phyloP scores from a whole-genome alignment of 2,329 filamentous ascomycete genomes.

The Fusarium verrucosum region DNA sequence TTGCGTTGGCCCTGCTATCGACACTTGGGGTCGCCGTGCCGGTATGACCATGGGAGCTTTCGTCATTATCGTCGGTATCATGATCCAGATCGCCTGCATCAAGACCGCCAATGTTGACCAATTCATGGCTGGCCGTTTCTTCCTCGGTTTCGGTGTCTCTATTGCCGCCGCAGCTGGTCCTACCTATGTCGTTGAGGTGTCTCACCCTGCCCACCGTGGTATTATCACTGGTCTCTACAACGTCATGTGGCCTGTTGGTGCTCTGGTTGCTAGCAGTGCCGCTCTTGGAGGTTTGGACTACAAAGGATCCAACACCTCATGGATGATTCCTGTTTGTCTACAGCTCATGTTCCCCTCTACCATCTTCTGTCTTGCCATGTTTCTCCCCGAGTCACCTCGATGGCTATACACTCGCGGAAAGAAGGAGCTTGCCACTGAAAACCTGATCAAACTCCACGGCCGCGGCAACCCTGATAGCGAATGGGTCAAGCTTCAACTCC shows the following conservation, averaged over 20 bases:
- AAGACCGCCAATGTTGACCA: conserved; percentile 45
- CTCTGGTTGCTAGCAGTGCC: conserved; percentile 58
- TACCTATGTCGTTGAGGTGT: conserved; percentile 59
- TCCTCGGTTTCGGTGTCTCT: conserved; percentile 66
- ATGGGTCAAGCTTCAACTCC: conserved; percentile 51
- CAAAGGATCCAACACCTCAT: conserved; percentile 46
- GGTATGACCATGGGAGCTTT: conserved; percentile 58
- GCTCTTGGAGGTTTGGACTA: conserved; percentile 53
- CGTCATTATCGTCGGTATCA: conserved; percentile 56
- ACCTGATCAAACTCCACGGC: conserved; percentile 54
- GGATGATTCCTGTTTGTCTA: conserved; percentile 53
- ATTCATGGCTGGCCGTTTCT: conserved; percentile 66
- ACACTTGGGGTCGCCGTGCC: conserved; percentile 57
- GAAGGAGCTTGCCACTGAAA: conserved; percentile 40
- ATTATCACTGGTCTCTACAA: conserved; percentile 65
- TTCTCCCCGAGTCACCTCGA: conserved; percentile 51
- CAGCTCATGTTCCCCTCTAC: conserved; percentile 53
- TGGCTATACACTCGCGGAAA: conserved; percentile 53
- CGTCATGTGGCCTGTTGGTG: conserved; percentile 57
- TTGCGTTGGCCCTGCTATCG: conserved; percentile 58
- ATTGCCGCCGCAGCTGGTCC: conserved; percentile 58
- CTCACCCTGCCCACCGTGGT: conserved; percentile 58
- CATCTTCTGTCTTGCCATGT: conserved; percentile 46
- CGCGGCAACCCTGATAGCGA: conserved; percentile 51
- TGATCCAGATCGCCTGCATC: conserved; percentile 55